phyloP scores from a whole-genome alignment of 2,329 filamentous ascomycete species.

The Sphaerulina musiva region DNA sequence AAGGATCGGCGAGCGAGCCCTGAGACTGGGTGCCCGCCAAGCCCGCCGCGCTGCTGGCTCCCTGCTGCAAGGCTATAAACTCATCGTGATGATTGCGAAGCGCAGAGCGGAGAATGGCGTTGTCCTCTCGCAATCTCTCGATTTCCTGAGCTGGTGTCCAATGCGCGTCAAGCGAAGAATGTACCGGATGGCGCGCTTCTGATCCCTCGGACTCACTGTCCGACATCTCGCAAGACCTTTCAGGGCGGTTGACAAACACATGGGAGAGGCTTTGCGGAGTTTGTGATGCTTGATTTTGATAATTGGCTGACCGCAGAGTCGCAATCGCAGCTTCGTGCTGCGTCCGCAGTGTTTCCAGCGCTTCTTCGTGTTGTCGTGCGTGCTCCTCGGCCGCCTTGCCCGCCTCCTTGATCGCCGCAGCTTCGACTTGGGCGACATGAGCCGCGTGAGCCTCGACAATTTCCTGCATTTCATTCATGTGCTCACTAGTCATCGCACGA shows the following conservation, averaged over 20 bases:
- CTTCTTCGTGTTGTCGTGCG: slow-evolving; percentile 8
- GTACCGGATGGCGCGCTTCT: slow-evolving; percentile 12
- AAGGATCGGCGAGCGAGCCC: slow-evolving; percentile 5
- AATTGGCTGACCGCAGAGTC: slow-evolving; percentile 2
- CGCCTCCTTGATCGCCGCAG: slow-evolving; percentile 15
- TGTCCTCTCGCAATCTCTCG: slow-evolving; percentile 17
- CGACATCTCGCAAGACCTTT: background rate
- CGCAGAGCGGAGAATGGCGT: slow-evolving; percentile 11
- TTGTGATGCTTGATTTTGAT: background rate
- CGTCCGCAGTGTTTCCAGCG: slow-evolving; percentile 5
- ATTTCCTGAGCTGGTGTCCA: slow-evolving; percentile 9
- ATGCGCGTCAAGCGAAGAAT: slow-evolving; percentile 10
- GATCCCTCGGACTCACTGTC: slow-evolving; percentile 16
- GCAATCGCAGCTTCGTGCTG: slow-evolving; percentile 12
- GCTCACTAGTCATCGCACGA: slow-evolving; percentile 10
- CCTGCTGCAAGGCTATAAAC: background rate
- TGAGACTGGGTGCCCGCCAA: background rate
- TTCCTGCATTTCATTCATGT: slow-evolving; percentile 16
- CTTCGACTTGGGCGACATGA: slow-evolving; percentile 18
- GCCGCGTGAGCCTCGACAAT: slow-evolving; percentile 13
- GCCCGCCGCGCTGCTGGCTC: background rate
- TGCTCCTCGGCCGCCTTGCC: slow-evolving; percentile 14
- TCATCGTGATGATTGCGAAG: slow-evolving; percentile 16
- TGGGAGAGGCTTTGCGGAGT: slow-evolving; percentile 8
- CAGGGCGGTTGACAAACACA: slow-evolving; percentile 19